Evolutionary conservation across 169 alveolate genomes (phyloP).

Genomic region (Plasmodium fragile): DNA sequence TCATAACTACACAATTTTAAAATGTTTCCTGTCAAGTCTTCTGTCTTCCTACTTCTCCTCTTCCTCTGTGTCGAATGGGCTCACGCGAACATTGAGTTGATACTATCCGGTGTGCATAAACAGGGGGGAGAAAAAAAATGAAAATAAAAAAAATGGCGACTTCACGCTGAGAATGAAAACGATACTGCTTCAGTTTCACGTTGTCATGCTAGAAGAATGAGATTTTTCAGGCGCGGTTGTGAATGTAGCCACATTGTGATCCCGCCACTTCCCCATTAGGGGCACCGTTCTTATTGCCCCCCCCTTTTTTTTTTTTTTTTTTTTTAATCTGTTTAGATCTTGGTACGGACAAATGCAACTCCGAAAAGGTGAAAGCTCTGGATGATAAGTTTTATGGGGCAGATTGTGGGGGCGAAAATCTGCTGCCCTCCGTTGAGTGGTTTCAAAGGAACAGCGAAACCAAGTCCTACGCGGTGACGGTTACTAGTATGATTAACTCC

Average conservation of each 20-base stretch:
- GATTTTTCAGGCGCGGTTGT: background rate
- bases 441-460: slow-evolving; percentile 38
- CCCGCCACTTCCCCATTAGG: background rate
- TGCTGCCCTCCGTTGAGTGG: slow-evolving; percentile 49
- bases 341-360: slow-evolving; percentile 29
- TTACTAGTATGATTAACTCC: slow-evolving; percentile 16
- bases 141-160: background rate
- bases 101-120: slow-evolving; percentile 37
- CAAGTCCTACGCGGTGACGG: slow-evolving; percentile 49
- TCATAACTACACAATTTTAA: background rate
- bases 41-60: background rate
- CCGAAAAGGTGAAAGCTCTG: slow-evolving; percentile 18
- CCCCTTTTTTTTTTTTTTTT: background rate
- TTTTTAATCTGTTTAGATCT: background rate
- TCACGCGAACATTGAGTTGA: slow-evolving; percentile 15
- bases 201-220: background rate
- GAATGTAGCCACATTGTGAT: background rate
- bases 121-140: background rate
- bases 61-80: background rate
- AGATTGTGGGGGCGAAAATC: slow-evolving; percentile 49
- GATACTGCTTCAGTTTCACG: background rate
- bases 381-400: slow-evolving; percentile 23
- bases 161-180: background rate
- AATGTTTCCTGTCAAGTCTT: slow-evolving; percentile 1
- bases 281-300: background rate